Conservation (phyloP, 768 basidiomycete species). For the Candolleomyces eurysporus region DNA sequence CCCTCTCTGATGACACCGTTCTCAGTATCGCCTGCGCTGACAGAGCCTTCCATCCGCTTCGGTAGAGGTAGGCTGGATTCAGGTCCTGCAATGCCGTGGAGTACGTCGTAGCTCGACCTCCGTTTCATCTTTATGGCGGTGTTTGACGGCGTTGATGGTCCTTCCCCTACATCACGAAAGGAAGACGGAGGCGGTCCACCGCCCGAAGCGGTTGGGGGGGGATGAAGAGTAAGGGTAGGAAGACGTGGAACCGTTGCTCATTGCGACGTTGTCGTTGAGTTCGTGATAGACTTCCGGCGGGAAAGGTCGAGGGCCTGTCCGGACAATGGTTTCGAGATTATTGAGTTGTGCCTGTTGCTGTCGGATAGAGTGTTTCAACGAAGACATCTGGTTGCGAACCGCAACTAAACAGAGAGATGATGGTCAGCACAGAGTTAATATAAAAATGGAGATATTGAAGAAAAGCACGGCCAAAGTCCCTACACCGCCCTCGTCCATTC, state of each 20-base stretch:
- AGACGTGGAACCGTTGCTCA: conserved; percentile 21
- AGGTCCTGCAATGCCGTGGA: conserved; percentile 70
- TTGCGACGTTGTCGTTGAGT: conserved; percentile 29
- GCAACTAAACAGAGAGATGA: conserved; percentile 45
- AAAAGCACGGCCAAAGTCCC: no score
- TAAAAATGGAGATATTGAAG: no score
- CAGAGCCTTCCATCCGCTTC: conserved; percentile 42
- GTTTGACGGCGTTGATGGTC: conserved; percentile 20
- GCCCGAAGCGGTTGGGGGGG: conserved; percentile 14
- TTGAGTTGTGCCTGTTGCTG: conserved; percentile 82
- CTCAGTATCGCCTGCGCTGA: conserved; percentile 36
- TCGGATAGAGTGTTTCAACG: conserved; percentile 76
- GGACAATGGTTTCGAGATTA: conserved; percentile 63
- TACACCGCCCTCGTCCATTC: not conserved
- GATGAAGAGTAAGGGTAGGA: no score
- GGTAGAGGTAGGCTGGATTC: conserved; percentile 76
- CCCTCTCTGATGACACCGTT: conserved; percentile 58
- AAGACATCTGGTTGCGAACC: conserved; percentile 76
- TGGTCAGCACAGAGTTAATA: no score
- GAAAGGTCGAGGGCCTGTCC: conserved; percentile 65
- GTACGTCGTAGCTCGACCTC: conserved; percentile 69
- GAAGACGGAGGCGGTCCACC: conserved; percentile 29
- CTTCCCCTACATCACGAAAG: conserved; percentile 16
- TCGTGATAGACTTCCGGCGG: conserved; percentile 26
- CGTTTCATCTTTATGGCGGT: conserved; percentile 49